Evolutionary conservation across 768 basidiomycete genomes (phyloP).

Genomic region (Tricholoma bakamatsutake): DNA sequence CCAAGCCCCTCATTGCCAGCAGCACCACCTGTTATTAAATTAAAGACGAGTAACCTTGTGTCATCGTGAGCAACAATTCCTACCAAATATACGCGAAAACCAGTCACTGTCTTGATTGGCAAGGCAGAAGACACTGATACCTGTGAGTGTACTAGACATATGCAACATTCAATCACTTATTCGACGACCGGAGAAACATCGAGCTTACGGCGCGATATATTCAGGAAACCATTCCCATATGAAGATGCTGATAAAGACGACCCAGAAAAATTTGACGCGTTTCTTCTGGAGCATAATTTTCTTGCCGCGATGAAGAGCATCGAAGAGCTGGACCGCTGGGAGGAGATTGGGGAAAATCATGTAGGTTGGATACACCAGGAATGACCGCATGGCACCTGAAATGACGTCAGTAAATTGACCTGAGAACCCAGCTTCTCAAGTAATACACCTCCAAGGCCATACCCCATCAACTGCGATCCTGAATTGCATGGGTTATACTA

Average conservation of each 20-base stretch:
- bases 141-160: slow-evolving; percentile 40
- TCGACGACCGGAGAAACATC: slow-evolving; percentile 9
- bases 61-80: not conserved
- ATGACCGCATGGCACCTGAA: slow-evolving; percentile 28
- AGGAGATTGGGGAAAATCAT: slow-evolving; percentile 36
- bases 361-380: slow-evolving; percentile 45
- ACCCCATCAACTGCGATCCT: slow-evolving; percentile 6
- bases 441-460: slow-evolving; percentile 4
- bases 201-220: slow-evolving; percentile 34
- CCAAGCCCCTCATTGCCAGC: slow-evolving; percentile 62
- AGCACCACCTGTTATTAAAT: slow-evolving; percentile 33
- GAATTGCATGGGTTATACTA: not conserved
- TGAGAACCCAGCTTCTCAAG: not conserved
- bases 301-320: slow-evolving; percentile 37
- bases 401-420: slow-evolving; percentile 4
- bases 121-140: slow-evolving; percentile 56
- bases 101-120: slow-evolving; percentile 31
- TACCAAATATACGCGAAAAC: slow-evolving; percentile 50
- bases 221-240: slow-evolving; percentile 54
- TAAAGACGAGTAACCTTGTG: not conserved
- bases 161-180: not conserved
- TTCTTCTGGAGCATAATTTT: slow-evolving; percentile 40
- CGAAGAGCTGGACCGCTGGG: slow-evolving; percentile 36
- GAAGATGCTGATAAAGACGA: slow-evolving; percentile 45
- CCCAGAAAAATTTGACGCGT: slow-evolving; percentile 55